Evolutionary conservation across 2,329 filamentous ascomycete genomes (phyloP).

Genomic region (Diaporthe amygdali): DNA sequence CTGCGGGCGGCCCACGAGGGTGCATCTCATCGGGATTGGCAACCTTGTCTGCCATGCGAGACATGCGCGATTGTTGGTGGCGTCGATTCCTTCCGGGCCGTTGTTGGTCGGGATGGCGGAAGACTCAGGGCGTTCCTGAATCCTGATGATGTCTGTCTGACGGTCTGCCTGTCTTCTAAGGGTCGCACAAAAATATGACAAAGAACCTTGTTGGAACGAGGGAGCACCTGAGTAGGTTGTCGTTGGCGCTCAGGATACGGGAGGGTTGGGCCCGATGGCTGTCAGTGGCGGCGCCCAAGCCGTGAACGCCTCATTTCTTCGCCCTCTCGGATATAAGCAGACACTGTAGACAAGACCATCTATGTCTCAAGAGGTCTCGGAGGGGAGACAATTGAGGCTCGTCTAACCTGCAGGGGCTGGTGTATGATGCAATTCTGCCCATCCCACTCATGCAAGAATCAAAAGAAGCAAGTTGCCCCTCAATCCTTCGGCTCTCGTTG

Average conservation of each 20-base stretch:
- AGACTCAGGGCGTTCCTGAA: not conserved
- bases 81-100: not conserved
- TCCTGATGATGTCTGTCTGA: not conserved
- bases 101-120: not conserved
- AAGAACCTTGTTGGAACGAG: not conserved
- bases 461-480: not conserved
- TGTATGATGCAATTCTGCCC: not conserved
- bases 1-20: not conserved
- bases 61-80: not conserved
- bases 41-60: slow-evolving; percentile 7
- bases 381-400: not conserved
- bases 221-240: not conserved
- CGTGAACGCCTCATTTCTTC: no score
- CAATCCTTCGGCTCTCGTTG: not conserved
- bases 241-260: not conserved
- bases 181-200: not conserved
- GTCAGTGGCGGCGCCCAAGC: not conserved
- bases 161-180: not conserved
- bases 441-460: not conserved
- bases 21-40: not conserved
- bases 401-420: not conserved
- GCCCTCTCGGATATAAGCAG: not conserved
- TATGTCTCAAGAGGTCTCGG: not conserved
- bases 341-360: not conserved
- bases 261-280: not conserved